Base-by-base conservation (phyloP, 345 rosid species). In the Arabis hirsuta region DNA sequence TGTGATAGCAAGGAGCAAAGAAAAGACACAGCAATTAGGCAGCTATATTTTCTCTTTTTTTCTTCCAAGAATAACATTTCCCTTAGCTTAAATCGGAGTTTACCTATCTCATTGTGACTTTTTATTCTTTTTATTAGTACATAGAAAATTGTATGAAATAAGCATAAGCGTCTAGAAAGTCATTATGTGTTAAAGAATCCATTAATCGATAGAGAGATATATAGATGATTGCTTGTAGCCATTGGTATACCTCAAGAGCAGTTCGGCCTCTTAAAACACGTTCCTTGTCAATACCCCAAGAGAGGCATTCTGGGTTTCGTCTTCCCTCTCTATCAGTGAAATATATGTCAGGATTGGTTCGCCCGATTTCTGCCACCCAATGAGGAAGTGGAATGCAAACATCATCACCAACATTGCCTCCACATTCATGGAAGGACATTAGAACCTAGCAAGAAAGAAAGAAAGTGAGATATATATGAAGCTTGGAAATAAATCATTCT, bases 311-410 rank as follows among this genome's bases (percentile, higher is more conserved):
- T 16, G 94, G 88, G 76, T 96, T 91, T 64, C 87, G 86, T 78
- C 99, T 91, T 68, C 97, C 98, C 72, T 92, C 99, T 85, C 88
- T 88, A 79, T 96, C 98, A 27, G 99, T 88, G 83, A 96, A 96
- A 83, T 84, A 92, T 56, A 96, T 87, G 67, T 96, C 94, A 56
- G 98, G 91, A 83, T 92, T 88, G 75, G 79, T 85, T 82, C 94
- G 83, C 46, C 99, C 98, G 60, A 92, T 88, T 75, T 92, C 96
- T 67, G 98, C 91, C 58, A 96, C 88, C 99, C 99, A 95, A 71
- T 90, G 92, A 34, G 98, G 99, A 67, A 95, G 85, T 46, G 98
- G 99, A 76, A 95, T 88, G 73, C 96, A 90, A 39, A 88, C 99
- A 82, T 95, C 99, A 79, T 92, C 99, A 69, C 98, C 96, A 71